Evolutionary conservation across 129 eudicot genomes (phyloP).

Genomic region (Tagetes patula): DNA sequence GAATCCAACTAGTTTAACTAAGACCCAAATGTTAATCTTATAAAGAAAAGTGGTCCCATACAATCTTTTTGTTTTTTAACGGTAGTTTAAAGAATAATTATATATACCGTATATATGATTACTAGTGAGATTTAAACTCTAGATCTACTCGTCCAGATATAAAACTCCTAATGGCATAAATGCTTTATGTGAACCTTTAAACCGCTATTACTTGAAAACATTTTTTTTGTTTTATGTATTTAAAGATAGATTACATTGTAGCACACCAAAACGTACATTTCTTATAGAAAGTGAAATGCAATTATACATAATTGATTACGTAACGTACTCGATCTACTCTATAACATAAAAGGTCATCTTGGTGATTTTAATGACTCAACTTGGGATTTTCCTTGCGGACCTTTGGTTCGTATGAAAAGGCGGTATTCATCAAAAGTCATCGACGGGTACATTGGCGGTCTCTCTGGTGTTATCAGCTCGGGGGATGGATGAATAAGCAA

Average conservation of each 20-base stretch:
- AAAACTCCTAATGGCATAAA: neutral
- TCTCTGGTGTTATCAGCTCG: slow-evolving; percentile 52
- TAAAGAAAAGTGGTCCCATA: neutral
- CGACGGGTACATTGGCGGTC: slow-evolving; percentile 60
- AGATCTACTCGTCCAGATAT: no score
- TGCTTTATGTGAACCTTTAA: neutral
- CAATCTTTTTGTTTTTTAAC: no score
- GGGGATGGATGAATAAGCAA: slow-evolving; percentile 61
- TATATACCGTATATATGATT: no score
- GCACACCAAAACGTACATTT: neutral
- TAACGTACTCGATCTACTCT: neutral
- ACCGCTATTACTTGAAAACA: neutral
- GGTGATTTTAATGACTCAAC: slow-evolving; percentile 57
- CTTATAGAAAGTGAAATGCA: neutral
- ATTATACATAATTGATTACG: neutral
- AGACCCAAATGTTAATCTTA: neutral
- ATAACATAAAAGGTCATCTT: slow-evolving; percentile 11
- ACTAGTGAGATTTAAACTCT: no score
- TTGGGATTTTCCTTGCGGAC: slow-evolving; percentile 85
- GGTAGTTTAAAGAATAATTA: no score
- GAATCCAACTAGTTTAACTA: no score
- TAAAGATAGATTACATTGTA: neutral
- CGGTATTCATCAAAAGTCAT: slow-evolving; percentile 87
- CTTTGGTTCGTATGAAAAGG: slow-evolving; percentile 68
- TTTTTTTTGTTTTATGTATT: neutral